Percentiles rank a stretch among this genome's conserved stretches.
These are phyloP conservation scores for Podochytrium sp. DNA, from an alignment of 192 early-diverging fungal genomes.

Conservation along the genomic window DNA sequence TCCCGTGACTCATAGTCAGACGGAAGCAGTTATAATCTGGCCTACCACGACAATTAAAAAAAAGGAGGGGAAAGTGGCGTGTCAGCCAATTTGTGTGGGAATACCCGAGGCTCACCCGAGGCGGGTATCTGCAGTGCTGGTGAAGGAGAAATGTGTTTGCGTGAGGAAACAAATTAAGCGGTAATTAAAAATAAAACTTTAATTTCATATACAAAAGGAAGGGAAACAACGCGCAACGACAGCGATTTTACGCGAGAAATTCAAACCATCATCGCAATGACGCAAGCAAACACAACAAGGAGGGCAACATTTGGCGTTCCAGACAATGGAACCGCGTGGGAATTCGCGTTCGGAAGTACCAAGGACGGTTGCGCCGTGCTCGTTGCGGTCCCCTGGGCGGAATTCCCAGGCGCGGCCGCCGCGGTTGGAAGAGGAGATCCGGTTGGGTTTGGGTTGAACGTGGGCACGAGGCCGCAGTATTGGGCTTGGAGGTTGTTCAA, in stretches of 20 bases:
- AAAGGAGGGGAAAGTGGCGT: too few species aligned
- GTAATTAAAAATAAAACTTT: neutral
- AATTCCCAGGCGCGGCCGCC: neutral
- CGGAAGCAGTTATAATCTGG: too few species aligned
- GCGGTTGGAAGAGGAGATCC: neutral
- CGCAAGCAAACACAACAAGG: neutral
- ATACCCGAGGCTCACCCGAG: too few species aligned
- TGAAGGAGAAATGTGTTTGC: conserved; percentile 22
- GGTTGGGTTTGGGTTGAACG: neutral
- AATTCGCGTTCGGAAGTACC: neutral
- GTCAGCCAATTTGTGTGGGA: too few species aligned
- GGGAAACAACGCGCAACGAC: neutral
- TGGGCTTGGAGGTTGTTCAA: neutral
- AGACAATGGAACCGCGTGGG: neutral
- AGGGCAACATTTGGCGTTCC: neutral
- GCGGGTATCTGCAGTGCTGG: conserved; percentile 27
- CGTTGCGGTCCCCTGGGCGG: neutral
- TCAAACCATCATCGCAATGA: neutral
- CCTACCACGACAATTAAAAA: too few species aligned
- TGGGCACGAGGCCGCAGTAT: neutral
- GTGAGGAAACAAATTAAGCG: too few species aligned
- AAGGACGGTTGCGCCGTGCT: neutral
- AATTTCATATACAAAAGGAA: neutral
- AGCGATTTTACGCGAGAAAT: neutral
- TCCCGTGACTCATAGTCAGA: too few species aligned